Conservation (phyloP, 176 grass and related monocot species). For the Phoenix dactylifera region DNA sequence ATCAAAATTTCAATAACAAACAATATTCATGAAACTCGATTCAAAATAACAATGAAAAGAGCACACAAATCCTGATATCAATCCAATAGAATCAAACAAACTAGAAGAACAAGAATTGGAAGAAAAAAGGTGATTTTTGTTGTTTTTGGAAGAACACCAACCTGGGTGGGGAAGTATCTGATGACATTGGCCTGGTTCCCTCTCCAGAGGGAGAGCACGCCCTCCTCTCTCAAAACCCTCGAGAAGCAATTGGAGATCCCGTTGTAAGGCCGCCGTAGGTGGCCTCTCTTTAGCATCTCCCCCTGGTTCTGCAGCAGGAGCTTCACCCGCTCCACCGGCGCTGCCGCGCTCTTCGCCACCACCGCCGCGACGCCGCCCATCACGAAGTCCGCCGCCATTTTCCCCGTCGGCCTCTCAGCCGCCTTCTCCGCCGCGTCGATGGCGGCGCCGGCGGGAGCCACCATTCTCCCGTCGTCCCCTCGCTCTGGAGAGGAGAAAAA, state of each 20-base stretch:
- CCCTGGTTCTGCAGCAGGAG: slow-evolving; percentile 89
- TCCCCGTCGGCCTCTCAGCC: slow-evolving; percentile 20
- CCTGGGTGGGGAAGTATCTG: slow-evolving; percentile 93
- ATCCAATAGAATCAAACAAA: too few relatives aligned
- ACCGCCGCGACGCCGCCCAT: slow-evolving; percentile 72
- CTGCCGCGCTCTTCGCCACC: slow-evolving; percentile 70
- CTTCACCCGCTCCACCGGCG: slow-evolving; percentile 86
- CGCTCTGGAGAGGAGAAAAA: too few relatives aligned
- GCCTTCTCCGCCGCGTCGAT: neutral
- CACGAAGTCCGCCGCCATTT: slow-evolving; percentile 60
- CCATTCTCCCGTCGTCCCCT: too few relatives aligned
- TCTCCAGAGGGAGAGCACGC: slow-evolving; percentile 59
- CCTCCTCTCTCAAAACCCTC: slow-evolving; percentile 73
- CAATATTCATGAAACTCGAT: too few relatives aligned
- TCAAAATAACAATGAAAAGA: too few relatives aligned
- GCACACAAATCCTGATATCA: too few relatives aligned
- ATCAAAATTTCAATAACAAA: too few relatives aligned
- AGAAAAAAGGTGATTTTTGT: too few relatives aligned
- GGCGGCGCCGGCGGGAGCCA: neutral
- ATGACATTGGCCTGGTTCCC: slow-evolving; percentile 97
- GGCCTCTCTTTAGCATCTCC: slow-evolving; percentile 65
- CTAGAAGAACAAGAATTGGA: too few relatives aligned
- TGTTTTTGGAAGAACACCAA: neutral
- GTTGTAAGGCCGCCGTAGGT: slow-evolving; percentile 53
- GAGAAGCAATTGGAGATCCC: slow-evolving; percentile 56